A percentile compares a stretch with the other conserved stretches of the same genome.
These are phyloP conservation scores for Henckelia pumila DNA, from an alignment of 257 asterid genomes.

Conservation along the genomic window DNA sequence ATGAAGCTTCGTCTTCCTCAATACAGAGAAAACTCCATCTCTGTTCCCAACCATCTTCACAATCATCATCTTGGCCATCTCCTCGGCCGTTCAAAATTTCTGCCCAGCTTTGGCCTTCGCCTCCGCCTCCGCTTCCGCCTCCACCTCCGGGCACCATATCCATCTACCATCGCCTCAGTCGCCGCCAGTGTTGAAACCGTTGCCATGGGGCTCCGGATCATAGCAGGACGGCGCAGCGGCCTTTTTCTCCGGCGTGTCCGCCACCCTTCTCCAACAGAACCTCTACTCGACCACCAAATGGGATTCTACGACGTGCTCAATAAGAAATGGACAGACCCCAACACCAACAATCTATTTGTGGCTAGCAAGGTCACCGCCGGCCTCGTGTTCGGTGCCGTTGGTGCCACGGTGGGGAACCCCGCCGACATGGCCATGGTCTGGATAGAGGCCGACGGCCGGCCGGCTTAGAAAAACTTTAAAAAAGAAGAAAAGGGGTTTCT, in stretches of 20 bases:
- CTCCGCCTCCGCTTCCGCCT: conserved; percentile 12
- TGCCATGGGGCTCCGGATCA: conserved; percentile 41
- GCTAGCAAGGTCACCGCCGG: conserved; percentile 48
- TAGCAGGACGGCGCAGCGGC: conserved; percentile 55
- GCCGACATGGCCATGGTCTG: conserved; percentile 80
- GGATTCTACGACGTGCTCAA: conserved; percentile 65
- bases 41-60: too few relatives aligned
- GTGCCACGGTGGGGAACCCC: conserved; percentile 80
- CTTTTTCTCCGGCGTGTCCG: conserved; percentile 64
- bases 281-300: conserved; percentile 66
- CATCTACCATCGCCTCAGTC: conserved; percentile 26
- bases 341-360: conserved; percentile 35
- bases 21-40: too few relatives aligned
- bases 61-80: too few relatives aligned
- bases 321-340: conserved; percentile 51
- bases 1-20: too few relatives aligned
- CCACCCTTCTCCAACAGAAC: conserved; percentile 63
- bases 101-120: conserved; percentile 46
- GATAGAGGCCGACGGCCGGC: conserved; percentile 81
- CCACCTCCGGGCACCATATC: conserved; percentile 11
- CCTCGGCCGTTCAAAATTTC: conserved; percentile 26
- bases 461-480: too few relatives aligned
- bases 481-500: too few relatives aligned
- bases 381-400: conserved; percentile 52
- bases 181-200: conserved; percentile 47